Base-by-base conservation (phyloP, 2,329 filamentous ascomycete genomes). In the Fusarium euwallaceae region DNA sequence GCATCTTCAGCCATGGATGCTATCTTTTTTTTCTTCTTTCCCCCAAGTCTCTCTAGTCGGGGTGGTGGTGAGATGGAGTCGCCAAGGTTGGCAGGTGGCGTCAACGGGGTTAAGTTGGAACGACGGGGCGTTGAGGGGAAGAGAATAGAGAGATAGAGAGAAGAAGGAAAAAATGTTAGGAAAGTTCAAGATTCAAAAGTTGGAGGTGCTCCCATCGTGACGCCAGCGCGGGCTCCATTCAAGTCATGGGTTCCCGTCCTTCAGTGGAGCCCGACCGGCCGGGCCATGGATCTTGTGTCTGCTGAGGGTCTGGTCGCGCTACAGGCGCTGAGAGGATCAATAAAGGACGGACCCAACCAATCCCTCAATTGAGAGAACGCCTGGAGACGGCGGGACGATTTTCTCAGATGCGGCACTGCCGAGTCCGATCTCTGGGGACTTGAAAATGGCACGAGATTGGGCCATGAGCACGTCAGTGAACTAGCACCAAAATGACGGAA, bases 371-470 rank as follows among this genome's bases (percentile, higher is more conserved):
- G 37, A 17, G 32, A 34, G 32, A 34, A 36, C 55, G 55, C 55
- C 55, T 59, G 34, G 55, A 27, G 55, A 39, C 32, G 55, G 34
- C 55, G 43, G 61, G 43, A 43, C 48, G 48, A 53, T 53, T 29
- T 45, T 45, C 48, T 12, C 27, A 66, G 56, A 41, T 45, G 64
- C 20, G 17, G 27, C 41, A 61, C 59, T 48, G 59, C 59, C 59
- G 59, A 61, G 27, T 41, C 60, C 60, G 41, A 62, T 62, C 60
- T 62, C 41, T 39, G 14, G 58, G 27, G 29, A 32, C 29, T 32
- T 32, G 29, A 32, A 32, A 59, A 70, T 72, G 58, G 61, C 67
- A 72, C 64, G 34, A 77, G 39, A 61, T 60, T 29, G 60, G 51
- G 17, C 17, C 14, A 34, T 27, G 22, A 69, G 69, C 65, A 66